Conservation (phyloP, 371 early-diverging fungal genomes). For the Mucor indicus region DNA sequence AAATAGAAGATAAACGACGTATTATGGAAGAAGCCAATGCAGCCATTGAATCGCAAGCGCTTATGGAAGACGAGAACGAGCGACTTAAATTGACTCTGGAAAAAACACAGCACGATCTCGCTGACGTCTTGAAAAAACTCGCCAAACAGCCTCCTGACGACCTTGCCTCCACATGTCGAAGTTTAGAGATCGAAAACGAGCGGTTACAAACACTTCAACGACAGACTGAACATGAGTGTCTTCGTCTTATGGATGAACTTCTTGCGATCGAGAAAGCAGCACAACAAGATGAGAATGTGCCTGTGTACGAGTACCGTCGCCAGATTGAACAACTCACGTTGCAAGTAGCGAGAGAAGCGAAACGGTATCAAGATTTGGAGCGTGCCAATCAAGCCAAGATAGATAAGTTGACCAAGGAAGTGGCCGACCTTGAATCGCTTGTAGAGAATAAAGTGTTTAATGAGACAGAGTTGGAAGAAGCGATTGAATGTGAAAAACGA, state of each 20-base stretch:
- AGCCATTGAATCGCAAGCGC: conserved; percentile 19
- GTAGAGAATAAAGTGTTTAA: conserved; percentile 72
- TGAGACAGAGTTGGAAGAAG: conserved; percentile 66
- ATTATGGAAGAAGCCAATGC: conserved; percentile 32
- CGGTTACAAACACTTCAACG: conserved; percentile 42
- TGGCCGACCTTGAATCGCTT: conserved; percentile 63
- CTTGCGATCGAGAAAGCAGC: conserved; percentile 26
- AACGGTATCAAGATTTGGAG: conserved; percentile 52
- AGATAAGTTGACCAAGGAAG: conserved; percentile 56
- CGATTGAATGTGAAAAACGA: conserved; percentile 41
- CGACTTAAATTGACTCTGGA: conserved; percentile 24
- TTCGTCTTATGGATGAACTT: conserved; percentile 69
- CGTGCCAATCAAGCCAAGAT: conserved; percentile 54
- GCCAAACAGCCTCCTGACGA: not conserved
- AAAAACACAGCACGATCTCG: conserved; percentile 31
- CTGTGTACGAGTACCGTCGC: not conserved
- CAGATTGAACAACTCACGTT: conserved; percentile 48
- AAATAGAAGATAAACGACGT: conserved; percentile 25
- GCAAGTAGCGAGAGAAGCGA: conserved; percentile 42
- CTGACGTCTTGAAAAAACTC: conserved; percentile 19
- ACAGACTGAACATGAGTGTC: conserved; percentile 67
- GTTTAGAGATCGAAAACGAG: conserved; percentile 9
- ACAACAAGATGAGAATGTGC: not conserved
- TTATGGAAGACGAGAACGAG: conserved; percentile 34
- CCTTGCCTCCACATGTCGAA: not conserved